Conservation (phyloP, 305 asterid genomes). For the Fraxinus ornus region DNA sequence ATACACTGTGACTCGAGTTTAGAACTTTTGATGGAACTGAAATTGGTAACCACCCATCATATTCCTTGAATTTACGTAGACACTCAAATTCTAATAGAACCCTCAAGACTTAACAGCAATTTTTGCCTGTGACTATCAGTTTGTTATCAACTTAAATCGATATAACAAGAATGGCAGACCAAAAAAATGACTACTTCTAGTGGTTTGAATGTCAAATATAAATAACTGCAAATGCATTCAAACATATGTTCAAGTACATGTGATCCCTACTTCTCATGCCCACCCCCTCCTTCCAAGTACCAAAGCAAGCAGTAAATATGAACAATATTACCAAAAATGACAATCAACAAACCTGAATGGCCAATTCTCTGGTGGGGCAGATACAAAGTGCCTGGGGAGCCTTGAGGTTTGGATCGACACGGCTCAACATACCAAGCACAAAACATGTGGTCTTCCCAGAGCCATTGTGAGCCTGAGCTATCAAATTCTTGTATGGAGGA, state of each 20-base stretch:
- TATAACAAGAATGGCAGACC: not conserved
- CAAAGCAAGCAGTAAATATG: not conserved
- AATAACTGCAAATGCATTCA: not conserved
- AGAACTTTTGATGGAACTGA: not conserved
- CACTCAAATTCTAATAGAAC: not conserved
- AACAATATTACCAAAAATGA: not conserved
- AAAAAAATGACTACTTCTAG: not conserved
- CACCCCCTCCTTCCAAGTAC: not conserved
- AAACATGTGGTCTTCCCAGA: slow-evolving; percentile 99
- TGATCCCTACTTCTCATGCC: not conserved
- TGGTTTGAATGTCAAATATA: not conserved
- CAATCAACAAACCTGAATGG: slow-evolving; percentile 65
- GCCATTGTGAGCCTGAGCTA: slow-evolving; percentile 97
- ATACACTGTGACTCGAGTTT: not conserved
- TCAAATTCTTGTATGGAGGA: slow-evolving; percentile 80
- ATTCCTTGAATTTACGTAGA: not conserved
- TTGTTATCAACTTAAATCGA: not conserved
- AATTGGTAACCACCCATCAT: not conserved
- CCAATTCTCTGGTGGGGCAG: slow-evolving; percentile 94
- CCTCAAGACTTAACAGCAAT: not conserved
- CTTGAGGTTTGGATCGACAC: slow-evolving; percentile 55
- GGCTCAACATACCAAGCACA: slow-evolving; percentile 96
- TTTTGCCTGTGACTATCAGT: not conserved
- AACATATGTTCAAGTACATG: not conserved
- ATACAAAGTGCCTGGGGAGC: slow-evolving; percentile 95